Base-by-base conservation (phyloP, 1,284 basidiomycete genomes). In the Ceratobasidium papillatum region DNA sequence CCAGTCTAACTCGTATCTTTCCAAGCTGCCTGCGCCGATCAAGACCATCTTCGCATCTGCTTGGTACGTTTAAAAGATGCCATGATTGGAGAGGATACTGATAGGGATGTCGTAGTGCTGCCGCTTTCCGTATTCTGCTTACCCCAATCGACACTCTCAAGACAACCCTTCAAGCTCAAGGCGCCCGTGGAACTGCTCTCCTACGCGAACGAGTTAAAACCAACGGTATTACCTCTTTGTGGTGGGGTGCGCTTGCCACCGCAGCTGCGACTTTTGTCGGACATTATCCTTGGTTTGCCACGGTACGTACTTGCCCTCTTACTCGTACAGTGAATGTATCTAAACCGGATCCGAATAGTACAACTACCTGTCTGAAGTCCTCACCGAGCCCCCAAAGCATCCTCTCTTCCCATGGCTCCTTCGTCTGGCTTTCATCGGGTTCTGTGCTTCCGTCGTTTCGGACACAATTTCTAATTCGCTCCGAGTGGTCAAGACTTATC, bases 221-320 rank as follows among this genome's bases (percentile, higher is more conserved):
- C 66, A 90, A 94, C 78, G 95, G 95, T 1, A 81, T 96, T 19
- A 87, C 87, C 32, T 89, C 91, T 19, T 80, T 97, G 30, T 97
- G 93, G 93, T 95, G 92, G 77, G 94, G 94, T 30, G 94, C 94
- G 0, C 79, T 93, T 56, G 95, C 94, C 0, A 96, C 94, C 0
- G 94, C 94, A 0, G 94, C 90, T 4, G 95, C 94, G 7, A 95
- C 94, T 0, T 95, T 96, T 78, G 94, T 95, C n/a, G 95, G 95
- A 0, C 88, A 94, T 81, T 96, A 94, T 81, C 92, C 91, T 7
- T 81, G 80, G 80, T 81, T 22, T 81, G 82, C 81, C 80, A 81
- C 68, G 78, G 80, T 52, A 77, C 77, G 68, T 75, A 45, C 27
- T 45, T n/a, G 45, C 51, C n/a, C 38, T 30, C 30, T 61, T n/a